Evolutionary conservation across 2,329 filamentous ascomycete species (phyloP).

Genomic region (Ascomycota sp.): DNA sequence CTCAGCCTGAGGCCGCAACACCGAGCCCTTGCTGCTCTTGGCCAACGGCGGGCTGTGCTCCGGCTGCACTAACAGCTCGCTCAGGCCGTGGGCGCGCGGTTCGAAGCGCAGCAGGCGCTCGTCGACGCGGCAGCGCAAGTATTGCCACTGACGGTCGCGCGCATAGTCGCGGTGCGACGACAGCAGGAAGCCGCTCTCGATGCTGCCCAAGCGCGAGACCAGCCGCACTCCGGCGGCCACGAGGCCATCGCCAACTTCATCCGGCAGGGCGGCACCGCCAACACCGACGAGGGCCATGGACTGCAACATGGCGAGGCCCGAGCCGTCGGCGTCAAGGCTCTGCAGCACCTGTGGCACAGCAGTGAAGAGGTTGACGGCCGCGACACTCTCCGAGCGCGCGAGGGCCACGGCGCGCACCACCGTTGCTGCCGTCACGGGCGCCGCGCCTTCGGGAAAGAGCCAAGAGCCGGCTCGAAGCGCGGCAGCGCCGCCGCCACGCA

Average conservation of each 20-base stretch:
- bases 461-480: conserved; percentile 32
- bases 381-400: conserved; percentile 9
- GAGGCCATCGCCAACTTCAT: conserved; percentile 29
- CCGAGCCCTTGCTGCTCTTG: conserved; percentile 43
- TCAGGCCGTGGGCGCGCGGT: conserved; percentile 17
- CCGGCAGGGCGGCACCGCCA: conserved; percentile 37
- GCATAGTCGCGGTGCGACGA: conserved; percentile 37
- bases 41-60: conserved; percentile 14
- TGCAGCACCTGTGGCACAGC: conserved; percentile 39
- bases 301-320: conserved; percentile 21
- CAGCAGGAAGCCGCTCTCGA: conserved; percentile 45
- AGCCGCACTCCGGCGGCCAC: conserved; percentile 30
- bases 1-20: conserved; percentile 30
- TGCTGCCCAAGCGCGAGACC: conserved; percentile 42
- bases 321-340: conserved; percentile 23
- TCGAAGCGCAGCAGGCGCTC: conserved; percentile 22
- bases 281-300: conserved; percentile 41
- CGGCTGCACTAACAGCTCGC: conserved; percentile 31
- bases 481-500: conserved; percentile 31
- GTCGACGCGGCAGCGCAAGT: conserved; percentile 22
- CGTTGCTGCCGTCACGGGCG: conserved; percentile 35
- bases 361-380: conserved; percentile 33
- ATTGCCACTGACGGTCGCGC: conserved; percentile 38
- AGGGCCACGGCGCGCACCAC: conserved; percentile 24
- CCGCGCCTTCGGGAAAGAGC: conserved; percentile 35